These are phyloP conservation scores for Sutorius australiensis DNA, from an alignment of 768 basidiomycete genomes.

Conservation along the genomic window DNA sequence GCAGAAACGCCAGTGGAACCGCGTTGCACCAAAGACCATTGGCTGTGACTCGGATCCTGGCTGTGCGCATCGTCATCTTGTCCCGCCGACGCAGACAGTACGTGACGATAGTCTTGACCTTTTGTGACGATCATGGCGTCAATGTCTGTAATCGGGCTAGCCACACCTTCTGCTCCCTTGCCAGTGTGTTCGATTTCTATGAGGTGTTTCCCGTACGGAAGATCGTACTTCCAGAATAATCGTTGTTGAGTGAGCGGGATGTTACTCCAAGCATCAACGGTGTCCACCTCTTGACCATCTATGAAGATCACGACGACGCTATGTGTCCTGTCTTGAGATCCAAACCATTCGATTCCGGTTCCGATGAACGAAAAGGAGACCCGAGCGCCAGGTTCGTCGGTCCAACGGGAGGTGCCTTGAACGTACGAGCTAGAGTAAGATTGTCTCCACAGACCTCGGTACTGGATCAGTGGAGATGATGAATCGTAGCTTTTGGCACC, in stretches of 20 bases:
- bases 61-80: background rate
- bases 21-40: slow-evolving; percentile 59
- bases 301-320: slow-evolving; percentile 56
- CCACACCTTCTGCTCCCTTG: slow-evolving; percentile 34
- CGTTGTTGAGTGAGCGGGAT: slow-evolving; percentile 52
- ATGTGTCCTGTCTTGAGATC: slow-evolving; percentile 50
- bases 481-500: slow-evolving; percentile 72
- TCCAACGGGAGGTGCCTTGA: slow-evolving; percentile 48
- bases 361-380: slow-evolving; percentile 63
- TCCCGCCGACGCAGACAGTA: background rate
- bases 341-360: slow-evolving; percentile 78
- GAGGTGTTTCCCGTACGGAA: slow-evolving; percentile 51
- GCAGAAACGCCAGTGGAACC: slow-evolving; percentile 75
- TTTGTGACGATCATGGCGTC: slow-evolving; percentile 67
- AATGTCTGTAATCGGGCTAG: slow-evolving; percentile 43
- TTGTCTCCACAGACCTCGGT: slow-evolving; percentile 57
- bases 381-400: slow-evolving; percentile 45
- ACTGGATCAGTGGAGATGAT: slow-evolving; percentile 60
- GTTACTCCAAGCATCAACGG: slow-evolving; percentile 44
- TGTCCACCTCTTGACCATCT: slow-evolving; percentile 46
- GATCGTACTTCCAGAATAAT: slow-evolving; percentile 56
- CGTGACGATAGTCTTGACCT: slow-evolving; percentile 22
- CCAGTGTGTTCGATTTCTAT: slow-evolving; percentile 61
- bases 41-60: background rate
- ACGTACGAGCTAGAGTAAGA: slow-evolving; percentile 50